Evolutionary conservation across 1,284 basidiomycete genomes (phyloP).

Genomic region (Naganishia sp.): DNA sequence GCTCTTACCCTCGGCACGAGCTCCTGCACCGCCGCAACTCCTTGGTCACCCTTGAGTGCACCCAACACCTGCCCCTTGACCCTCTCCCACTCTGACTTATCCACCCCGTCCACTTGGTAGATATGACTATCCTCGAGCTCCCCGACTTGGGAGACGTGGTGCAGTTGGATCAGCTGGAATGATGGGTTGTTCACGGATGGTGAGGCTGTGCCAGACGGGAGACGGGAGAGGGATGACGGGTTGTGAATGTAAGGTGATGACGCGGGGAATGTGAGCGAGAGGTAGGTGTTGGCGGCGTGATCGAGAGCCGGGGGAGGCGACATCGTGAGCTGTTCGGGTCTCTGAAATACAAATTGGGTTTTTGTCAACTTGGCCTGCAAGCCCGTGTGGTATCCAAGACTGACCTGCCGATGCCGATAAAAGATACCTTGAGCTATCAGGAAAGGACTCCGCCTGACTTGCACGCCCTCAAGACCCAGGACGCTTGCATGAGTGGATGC

Average conservation of each 20-base stretch:
- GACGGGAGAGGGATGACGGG: slow-evolving; percentile 1
- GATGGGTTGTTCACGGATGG: too few relatives aligned
- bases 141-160: slow-evolving; percentile 29
- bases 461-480: too few relatives aligned
- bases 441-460: too few relatives aligned
- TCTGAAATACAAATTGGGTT: not conserved
- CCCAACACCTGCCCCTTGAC: slow-evolving; percentile 31
- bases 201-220: not conserved
- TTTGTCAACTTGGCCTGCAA: too few relatives aligned
- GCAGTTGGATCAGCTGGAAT: slow-evolving; percentile 20
- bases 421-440: too few relatives aligned
- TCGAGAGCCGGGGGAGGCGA: slow-evolving; percentile 25
- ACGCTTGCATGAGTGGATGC: not conserved
- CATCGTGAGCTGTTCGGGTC: not conserved
- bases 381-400: not conserved
- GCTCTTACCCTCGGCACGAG: slow-evolving; percentile 23
- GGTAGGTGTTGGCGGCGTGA: slow-evolving; percentile 28
- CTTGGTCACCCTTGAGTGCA: slow-evolving; percentile 15
- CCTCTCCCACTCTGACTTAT: slow-evolving; percentile 29
- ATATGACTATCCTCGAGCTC: slow-evolving; percentile 31
- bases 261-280: slow-evolving; percentile 28
- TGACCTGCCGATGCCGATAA: too few relatives aligned
- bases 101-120: slow-evolving; percentile 28
- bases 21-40: slow-evolving; percentile 23
- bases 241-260: slow-evolving; percentile 24